Evolutionary conservation across 2,329 filamentous ascomycete species (phyloP), one percentile per base, ranked within the genome.

Genomic region (Cladophialophora yegresii): DNA sequence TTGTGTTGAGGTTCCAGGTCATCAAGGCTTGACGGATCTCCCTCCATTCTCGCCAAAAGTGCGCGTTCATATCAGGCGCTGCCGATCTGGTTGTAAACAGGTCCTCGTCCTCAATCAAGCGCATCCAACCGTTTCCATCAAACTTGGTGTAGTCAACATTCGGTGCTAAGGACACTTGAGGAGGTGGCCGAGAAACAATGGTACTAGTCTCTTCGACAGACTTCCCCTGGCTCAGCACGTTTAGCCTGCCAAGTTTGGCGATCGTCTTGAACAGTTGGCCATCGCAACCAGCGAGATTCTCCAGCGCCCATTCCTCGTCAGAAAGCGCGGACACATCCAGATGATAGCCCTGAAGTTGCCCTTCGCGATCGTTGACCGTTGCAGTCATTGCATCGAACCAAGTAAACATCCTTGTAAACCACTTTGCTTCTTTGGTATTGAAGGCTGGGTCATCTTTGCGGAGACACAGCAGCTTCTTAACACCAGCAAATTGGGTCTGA

Each of bases 351-450:
- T 83, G 82, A 20, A 96, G 85, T 75, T 96, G 91, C 32, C 90
- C 87, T 77, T 97, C 93, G 58, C 93, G 87, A 76, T 96, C 91
- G 71, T 97, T 97, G 74, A 96, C 91, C 58, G 90, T 93, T 45
- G 91, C 91, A 0, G 92, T 92, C 79, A 97, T 91, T 61, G 93
- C 91, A 75, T 97, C 93, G 74, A 96, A 96, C 83, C 93, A 96
- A 36, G 91, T 95, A 73, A 97, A 97, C 71, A 96, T 87, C 49
- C 91, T 88, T 72, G 96, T 91, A 80, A 96, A 93, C 93, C 93
- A 97, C 12, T 78, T 79, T 22, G 78, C 72, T 57, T 87, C 80
- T 12, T 81, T 81, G 13, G 55, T 68, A 12, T 69, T 49, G 26
- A 63, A 40, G 53, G 85, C 76, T 72, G 87, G 72, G 74, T 83